phyloP scores from a whole-genome alignment of 169 alveolate genomes.

The Plasmodium knowlesi region DNA sequence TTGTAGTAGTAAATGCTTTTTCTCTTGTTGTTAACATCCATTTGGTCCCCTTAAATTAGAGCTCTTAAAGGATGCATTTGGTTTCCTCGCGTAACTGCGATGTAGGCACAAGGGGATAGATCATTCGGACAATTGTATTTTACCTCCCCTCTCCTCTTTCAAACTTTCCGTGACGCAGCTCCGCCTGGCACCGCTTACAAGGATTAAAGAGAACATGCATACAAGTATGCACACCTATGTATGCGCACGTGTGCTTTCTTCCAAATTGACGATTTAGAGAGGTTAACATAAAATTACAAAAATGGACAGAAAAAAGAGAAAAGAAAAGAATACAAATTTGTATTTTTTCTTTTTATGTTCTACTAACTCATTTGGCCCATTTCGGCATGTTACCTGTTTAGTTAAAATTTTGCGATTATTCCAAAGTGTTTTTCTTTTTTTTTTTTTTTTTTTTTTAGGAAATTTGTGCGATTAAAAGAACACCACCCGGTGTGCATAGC shows the following conservation, averaged over 20 bases:
- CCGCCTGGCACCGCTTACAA: neutral
- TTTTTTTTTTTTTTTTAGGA: too few species aligned
- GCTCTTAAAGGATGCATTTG: neutral
- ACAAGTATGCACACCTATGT: neutral
- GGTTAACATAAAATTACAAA: neutral
- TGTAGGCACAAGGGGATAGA: neutral
- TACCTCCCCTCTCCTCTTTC: neutral
- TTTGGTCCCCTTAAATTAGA: neutral
- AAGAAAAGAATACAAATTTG: neutral
- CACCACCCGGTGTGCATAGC: neutral
- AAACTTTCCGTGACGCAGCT: neutral
- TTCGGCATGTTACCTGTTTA: neutral
- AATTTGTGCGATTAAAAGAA: neutral
- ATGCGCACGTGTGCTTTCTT: neutral
- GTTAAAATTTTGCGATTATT: neutral
- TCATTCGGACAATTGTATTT: neutral
- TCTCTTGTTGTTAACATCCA: neutral
- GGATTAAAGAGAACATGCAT: neutral
- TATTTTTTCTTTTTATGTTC: neutral
- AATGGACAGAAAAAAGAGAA: neutral
- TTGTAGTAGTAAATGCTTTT: constrained; percentile 40
- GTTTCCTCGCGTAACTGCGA: neutral
- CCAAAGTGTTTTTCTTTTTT: neutral
- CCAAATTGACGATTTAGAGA: neutral
- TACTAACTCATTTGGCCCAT: neutral